Evolutionary conservation across 192 early-diverging fungal species (phyloP).

Genomic region (Dissophora ornata): DNA sequence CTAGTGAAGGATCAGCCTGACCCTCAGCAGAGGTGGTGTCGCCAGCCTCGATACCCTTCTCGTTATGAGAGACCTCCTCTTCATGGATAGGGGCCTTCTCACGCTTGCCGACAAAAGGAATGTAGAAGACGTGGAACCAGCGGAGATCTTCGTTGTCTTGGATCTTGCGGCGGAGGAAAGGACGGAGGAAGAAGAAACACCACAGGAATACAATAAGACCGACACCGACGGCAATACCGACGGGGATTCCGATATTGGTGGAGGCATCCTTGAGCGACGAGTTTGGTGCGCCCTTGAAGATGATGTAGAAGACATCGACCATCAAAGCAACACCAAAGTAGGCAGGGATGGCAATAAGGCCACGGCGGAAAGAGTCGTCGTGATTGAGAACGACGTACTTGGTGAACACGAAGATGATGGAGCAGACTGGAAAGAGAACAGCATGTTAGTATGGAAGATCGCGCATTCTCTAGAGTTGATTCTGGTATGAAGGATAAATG

Average conservation of each 20-base stretch:
- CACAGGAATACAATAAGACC: conserved; percentile 65
- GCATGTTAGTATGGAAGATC: no score
- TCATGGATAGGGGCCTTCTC: conserved; percentile 43
- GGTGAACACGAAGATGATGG: conserved; percentile 73
- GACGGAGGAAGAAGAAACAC: conserved; percentile 72
- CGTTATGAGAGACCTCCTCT: conserved; percentile 27
- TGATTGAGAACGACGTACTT: conserved; percentile 70
- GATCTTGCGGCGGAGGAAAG: conserved; percentile 72
- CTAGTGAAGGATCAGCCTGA: conserved; percentile 26
- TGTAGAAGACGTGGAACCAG: conserved; percentile 77
- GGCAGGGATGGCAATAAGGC: conserved; percentile 72
- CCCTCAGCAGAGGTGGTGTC: conserved; percentile 14
- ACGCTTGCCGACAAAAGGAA: conserved; percentile 67
- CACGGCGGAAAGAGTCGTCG: conserved; percentile 73
- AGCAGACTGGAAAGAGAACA: conserved; percentile 68
- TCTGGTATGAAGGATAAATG: no score
- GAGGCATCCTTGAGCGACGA: conserved; percentile 40
- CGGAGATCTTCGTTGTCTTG: conserved; percentile 71
- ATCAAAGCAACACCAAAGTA: conserved; percentile 76
- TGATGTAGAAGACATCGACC: conserved; percentile 76
- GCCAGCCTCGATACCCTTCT: conserved; percentile 32
- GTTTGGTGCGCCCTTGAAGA: conserved; percentile 75
- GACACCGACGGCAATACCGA: conserved; percentile 75
- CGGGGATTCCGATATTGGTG: conserved; percentile 57
- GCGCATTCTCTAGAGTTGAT: no score